Percentiles rank a stretch among this genome's conserved stretches.
These are phyloP conservation scores for Candida michaelii DNA, from an alignment of 805 yeast species.

Conservation along the genomic window DNA sequence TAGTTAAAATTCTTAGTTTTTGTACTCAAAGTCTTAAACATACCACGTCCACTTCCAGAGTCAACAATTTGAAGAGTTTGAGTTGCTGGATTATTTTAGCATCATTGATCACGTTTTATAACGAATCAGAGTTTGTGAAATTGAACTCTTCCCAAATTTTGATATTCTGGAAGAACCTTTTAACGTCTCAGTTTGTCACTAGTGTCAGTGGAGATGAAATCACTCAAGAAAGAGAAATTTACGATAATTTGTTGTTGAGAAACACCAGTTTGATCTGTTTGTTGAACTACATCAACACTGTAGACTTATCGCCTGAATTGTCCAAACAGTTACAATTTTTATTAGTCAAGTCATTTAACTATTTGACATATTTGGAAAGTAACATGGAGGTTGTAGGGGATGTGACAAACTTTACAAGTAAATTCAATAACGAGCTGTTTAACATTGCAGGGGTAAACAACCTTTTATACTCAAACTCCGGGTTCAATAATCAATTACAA, in stretches of 20 bases:
- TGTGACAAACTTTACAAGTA: constrained; percentile 31
- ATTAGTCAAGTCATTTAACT: constrained; percentile 41
- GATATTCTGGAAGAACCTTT: constrained; percentile 44
- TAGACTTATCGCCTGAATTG: constrained; percentile 39
- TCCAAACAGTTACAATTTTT: constrained; percentile 42
- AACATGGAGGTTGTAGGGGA: constrained; percentile 31
- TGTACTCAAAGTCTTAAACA: constrained; percentile 47
- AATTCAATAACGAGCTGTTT: constrained; percentile 30
- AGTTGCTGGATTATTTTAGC: constrained; percentile 44
- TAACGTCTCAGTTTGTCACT: constrained; percentile 41
- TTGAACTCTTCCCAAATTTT: constrained; percentile 45
- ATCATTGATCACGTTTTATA: constrained; percentile 39
- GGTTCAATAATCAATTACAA: constrained; percentile 19
- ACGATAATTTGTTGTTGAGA: constrained; percentile 36
- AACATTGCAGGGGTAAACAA: constrained; percentile 30
- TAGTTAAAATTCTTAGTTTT: constrained; percentile 43
- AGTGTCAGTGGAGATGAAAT: constrained; percentile 18
- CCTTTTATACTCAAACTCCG: constrained; percentile 27
- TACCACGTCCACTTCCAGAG: constrained; percentile 22
- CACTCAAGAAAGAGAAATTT: constrained; percentile 27
- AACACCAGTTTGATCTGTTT: constrained; percentile 40
- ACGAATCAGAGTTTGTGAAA: constrained; percentile 42
- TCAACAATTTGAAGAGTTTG: constrained; percentile 25
- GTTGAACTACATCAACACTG: constrained; percentile 37
- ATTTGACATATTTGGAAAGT: constrained; percentile 40